Conservation (phyloP, 495 filamentous ascomycete genomes). For the Polyplosphaeria fusca region DNA sequence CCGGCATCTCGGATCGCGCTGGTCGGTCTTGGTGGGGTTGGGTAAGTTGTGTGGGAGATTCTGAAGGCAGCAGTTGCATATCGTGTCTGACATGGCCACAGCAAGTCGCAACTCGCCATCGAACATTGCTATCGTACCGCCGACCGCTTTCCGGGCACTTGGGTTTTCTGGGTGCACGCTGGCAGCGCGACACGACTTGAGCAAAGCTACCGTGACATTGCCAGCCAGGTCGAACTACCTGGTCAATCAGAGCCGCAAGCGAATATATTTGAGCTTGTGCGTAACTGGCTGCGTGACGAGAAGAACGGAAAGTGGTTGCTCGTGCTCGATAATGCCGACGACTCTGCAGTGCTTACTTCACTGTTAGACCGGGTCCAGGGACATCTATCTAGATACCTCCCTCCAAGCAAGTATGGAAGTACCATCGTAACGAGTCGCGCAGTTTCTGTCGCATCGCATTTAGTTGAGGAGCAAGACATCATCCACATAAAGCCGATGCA, state of each 20-base stretch:
- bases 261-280: conserved; percentile 41
- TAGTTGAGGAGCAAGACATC: conserved; percentile 42
- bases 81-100: conserved; percentile 14
- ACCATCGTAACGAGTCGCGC: conserved; percentile 17
- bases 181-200: conserved; percentile 35
- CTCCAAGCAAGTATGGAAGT: conserved; percentile 5
- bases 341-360: conserved; percentile 41
- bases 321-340: conserved; percentile 55
- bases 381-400: conserved; percentile 9
- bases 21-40: conserved; percentile 46
- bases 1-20: conserved; percentile 29
- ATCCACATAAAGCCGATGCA: conserved; percentile 42
- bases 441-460: conserved; percentile 22
- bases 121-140: conserved; percentile 46
- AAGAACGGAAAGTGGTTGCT: conserved; percentile 47
- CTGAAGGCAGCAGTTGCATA: neutral
- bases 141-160: conserved; percentile 28
- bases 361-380: neutral
- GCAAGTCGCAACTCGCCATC: conserved; percentile 55
- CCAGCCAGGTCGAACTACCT: conserved; percentile 25
- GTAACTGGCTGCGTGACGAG: conserved; percentile 42
- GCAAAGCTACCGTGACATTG: conserved; percentile 30
- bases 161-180: conserved; percentile 38
- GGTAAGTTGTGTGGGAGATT: conserved; percentile 37
- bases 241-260: conserved; percentile 36